A percentile compares a stretch with the other conserved stretches of the same genome.
Evolutionary conservation across 805 yeast genomes (phyloP).

Genomic region (Saccharomycopsis babjevae): DNA sequence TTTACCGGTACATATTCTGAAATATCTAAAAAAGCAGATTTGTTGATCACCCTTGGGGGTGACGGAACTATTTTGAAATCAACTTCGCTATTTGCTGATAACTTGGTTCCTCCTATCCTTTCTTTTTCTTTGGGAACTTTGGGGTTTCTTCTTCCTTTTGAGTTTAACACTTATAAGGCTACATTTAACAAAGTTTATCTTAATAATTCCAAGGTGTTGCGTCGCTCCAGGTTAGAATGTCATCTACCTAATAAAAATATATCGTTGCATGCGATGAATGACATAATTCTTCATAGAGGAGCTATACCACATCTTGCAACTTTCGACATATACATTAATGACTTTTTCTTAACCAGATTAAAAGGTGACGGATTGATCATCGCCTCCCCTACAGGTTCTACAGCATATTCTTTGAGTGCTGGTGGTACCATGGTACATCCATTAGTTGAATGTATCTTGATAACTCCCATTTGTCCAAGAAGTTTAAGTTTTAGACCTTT

Average conservation of each 20-base stretch:
- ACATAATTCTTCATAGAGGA: conserved; percentile 80
- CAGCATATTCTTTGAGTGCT: conserved; percentile 80
- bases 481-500: conserved; percentile 86
- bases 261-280: conserved; percentile 77
- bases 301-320: conserved; percentile 76
- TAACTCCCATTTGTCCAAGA: conserved; percentile 89
- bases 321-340: conserved; percentile 77
- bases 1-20: conserved; percentile 47
- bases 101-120: conserved; percentile 76
- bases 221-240: conserved; percentile 72
- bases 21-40: conserved; percentile 58
- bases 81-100: conserved; percentile 63
- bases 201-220: conserved; percentile 61
- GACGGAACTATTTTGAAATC: conserved; percentile 90
- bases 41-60: conserved; percentile 86
- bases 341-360: conserved; percentile 75
- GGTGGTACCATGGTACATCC: conserved; percentile 96
- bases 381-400: conserved; percentile 90
- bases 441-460: conserved; percentile 63
- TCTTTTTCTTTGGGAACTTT: conserved; percentile 85
- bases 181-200: conserved; percentile 60
- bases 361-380: conserved; percentile 85
- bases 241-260: conserved; percentile 38
- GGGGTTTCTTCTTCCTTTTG: conserved; percentile 84
- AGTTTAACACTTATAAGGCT: conserved; percentile 47